Evolutionary conservation across 768 basidiomycete species (phyloP).

Genomic region (Auricularia sp.): DNA sequence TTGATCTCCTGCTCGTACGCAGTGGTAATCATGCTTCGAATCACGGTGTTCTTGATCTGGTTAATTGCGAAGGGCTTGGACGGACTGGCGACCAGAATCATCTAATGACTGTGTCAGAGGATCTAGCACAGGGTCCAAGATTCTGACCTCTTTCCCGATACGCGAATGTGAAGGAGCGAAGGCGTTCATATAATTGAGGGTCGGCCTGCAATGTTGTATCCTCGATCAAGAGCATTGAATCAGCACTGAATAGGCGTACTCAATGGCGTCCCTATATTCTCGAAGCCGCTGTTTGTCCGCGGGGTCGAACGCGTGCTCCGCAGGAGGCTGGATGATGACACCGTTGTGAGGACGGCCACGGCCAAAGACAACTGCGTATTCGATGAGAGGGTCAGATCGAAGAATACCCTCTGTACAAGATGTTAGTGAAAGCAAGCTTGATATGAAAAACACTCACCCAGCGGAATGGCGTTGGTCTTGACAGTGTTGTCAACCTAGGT

Average conservation of each 20-base stretch:
- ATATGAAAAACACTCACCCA: constrained; percentile 10
- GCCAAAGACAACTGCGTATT: constrained; percentile 2
- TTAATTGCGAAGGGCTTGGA: constrained; percentile 22
- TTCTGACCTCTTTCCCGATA: constrained; percentile 31
- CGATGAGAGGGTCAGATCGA: constrained; percentile 7
- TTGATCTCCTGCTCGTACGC: constrained; percentile 28
- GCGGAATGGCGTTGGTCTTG: constrained; percentile 27
- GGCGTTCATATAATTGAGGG: constrained; percentile 22
- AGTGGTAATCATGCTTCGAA: constrained; percentile 22
- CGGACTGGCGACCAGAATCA: constrained; percentile 26
- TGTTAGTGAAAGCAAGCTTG: no score
- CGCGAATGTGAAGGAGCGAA: constrained; percentile 17
- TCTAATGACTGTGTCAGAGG: constrained; percentile 4
- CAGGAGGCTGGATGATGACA: constrained; percentile 28
- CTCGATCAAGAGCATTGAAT: constrained; percentile 5
- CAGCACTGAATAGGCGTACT: neutral
- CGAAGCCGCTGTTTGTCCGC: constrained; percentile 18
- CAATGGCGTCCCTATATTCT: constrained; percentile 13
- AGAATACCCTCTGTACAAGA: constrained; percentile 16
- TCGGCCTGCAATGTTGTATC: constrained; percentile 32
- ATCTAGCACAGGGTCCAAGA: neutral
- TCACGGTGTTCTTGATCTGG: constrained; percentile 31
- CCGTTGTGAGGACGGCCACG: constrained; percentile 27
- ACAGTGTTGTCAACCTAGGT: no score
- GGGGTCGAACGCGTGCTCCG: constrained; percentile 24